Evolutionary conservation across 2,329 filamentous ascomycete species (phyloP).

Genomic region (Emmonsiellopsis sp.): DNA sequence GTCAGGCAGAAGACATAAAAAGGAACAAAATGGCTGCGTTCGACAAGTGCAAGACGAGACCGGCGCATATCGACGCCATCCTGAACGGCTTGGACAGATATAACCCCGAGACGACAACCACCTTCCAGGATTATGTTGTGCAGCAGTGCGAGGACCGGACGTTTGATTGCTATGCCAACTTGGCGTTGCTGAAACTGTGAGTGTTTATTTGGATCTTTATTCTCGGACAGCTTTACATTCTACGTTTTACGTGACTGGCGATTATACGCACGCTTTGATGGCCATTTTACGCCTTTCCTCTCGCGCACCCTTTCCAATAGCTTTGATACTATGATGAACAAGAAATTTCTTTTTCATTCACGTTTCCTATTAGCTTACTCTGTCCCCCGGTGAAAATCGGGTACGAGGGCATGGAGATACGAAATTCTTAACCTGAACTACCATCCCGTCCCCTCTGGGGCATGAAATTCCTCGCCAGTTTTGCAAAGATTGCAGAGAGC

Average conservation of each 20-base stretch:
- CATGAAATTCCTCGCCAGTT: not conserved
- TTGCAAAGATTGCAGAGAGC: not conserved
- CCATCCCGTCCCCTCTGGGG: not conserved
- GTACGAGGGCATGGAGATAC: slow-evolving; percentile 41
- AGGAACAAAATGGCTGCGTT: slow-evolving; percentile 36
- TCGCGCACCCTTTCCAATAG: not conserved
- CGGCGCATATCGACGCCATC: slow-evolving; percentile 83
- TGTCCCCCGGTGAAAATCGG: slow-evolving; percentile 44
- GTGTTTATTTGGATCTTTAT: slow-evolving; percentile 11
- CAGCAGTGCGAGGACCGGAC: slow-evolving; percentile 93
- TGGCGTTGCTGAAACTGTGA: slow-evolving; percentile 94
- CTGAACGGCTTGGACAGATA: slow-evolving; percentile 97
- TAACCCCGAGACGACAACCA: slow-evolving; percentile 89
- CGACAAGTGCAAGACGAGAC: slow-evolving; percentile 86
- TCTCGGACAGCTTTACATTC: slow-evolving; percentile 7
- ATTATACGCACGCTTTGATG: not conserved
- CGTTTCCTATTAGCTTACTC: slow-evolving; percentile 85
- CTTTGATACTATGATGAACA: slow-evolving; percentile 56
- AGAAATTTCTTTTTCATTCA: slow-evolving; percentile 47
- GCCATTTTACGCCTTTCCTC: not conserved
- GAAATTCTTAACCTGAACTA: slow-evolving; percentile 6
- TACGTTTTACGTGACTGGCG: slow-evolving; percentile 9
- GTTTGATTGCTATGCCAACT: slow-evolving; percentile 92
- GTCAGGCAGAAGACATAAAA: slow-evolving; percentile 8
- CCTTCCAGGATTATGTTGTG: slow-evolving; percentile 89